Conservation (phyloP, 257 asterid species). For the Fraxinus excelsior region DNA sequence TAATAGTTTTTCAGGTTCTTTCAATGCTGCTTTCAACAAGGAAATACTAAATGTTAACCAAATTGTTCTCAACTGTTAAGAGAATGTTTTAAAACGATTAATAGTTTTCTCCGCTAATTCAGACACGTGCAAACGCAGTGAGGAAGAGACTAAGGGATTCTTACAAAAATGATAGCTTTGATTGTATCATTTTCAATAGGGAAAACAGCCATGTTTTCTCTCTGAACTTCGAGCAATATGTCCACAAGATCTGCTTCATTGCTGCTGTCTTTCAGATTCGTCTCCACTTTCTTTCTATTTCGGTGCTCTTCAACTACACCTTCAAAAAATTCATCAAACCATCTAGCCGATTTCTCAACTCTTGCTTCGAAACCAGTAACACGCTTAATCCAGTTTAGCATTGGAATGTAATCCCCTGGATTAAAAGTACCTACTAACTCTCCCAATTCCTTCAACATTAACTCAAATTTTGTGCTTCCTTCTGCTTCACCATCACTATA, state of each 20-base stretch:
- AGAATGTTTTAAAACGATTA: too few species aligned
- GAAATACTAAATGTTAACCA: too few species aligned
- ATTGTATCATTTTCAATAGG: constrained; percentile 25
- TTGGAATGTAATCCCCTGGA: constrained; percentile 40
- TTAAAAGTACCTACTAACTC: constrained; percentile 29
- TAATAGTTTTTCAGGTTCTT: too few species aligned
- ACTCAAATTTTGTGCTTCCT: constrained; percentile 25
- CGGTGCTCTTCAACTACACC: constrained; percentile 35
- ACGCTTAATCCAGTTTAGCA: constrained; percentile 36
- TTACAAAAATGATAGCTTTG: constrained; percentile 50
- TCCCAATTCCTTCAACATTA: background rate
- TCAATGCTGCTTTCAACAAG: too few species aligned
- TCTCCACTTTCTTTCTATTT: background rate
- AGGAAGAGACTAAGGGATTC: background rate
- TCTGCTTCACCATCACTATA: constrained; percentile 23
- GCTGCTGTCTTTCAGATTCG: background rate
- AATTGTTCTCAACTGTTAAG: too few species aligned
- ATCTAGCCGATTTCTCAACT: constrained; percentile 32
- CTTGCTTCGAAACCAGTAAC: constrained; percentile 35
- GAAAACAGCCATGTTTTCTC: constrained; percentile 11
- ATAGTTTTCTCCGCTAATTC: too few species aligned
- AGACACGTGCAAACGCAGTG: too few species aligned
- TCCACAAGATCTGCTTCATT: constrained; percentile 43
- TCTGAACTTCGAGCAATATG: constrained; percentile 41
- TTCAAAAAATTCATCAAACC: constrained; percentile 40